Percentiles rank a stretch among this genome's conserved stretches.
phyloP scores from a whole-genome alignment of 1,139 yeast genomes.

The Lodderomyces margitis region DNA sequence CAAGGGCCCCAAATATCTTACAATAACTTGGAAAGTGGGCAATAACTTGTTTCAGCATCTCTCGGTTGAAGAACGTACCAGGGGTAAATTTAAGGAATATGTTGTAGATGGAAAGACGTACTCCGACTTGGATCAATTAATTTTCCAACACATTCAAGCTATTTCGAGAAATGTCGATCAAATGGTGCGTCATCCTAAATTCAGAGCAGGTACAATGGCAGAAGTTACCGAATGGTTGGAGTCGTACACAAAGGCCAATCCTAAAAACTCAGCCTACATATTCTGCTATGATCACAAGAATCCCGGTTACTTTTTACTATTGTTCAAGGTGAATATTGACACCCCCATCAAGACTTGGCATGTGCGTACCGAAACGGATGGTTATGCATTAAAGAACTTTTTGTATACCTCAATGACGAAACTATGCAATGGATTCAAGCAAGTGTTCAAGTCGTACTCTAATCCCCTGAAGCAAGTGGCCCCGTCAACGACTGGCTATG shows the following conservation, averaged over 20 bases:
- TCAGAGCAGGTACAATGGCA: slow-evolving; percentile 73
- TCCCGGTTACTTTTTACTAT: slow-evolving; percentile 87
- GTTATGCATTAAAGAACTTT: slow-evolving; percentile 75
- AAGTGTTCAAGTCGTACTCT: slow-evolving; percentile 20
- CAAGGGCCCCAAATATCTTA: slow-evolving; percentile 80
- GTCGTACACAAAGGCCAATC: slow-evolving; percentile 87
- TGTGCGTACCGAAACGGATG: slow-evolving; percentile 84
- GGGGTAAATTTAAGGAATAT: slow-evolving; percentile 58
- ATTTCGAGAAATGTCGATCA: slow-evolving; percentile 82
- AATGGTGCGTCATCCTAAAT: slow-evolving; percentile 84
- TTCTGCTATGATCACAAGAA: slow-evolving; percentile 88
- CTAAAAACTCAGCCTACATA: slow-evolving; percentile 85
- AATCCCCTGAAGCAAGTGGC: slow-evolving; percentile 15
- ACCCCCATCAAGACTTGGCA: slow-evolving; percentile 84
- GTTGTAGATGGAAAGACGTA: slow-evolving; percentile 69
- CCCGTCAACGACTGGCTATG: slow-evolving; percentile 15
- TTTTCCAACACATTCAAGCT: slow-evolving; percentile 83
- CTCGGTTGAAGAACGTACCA: slow-evolving; percentile 70
- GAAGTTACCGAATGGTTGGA: slow-evolving; percentile 88
- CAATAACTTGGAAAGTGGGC: slow-evolving; percentile 95
- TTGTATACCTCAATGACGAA: slow-evolving; percentile 84
- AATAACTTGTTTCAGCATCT: slow-evolving; percentile 89
- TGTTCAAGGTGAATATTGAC: slow-evolving; percentile 74
- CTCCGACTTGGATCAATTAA: slow-evolving; percentile 89
- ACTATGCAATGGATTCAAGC: slow-evolving; percentile 92